Conservation (phyloP, 768 basidiomycete species). For the Trametes cingulata region DNA sequence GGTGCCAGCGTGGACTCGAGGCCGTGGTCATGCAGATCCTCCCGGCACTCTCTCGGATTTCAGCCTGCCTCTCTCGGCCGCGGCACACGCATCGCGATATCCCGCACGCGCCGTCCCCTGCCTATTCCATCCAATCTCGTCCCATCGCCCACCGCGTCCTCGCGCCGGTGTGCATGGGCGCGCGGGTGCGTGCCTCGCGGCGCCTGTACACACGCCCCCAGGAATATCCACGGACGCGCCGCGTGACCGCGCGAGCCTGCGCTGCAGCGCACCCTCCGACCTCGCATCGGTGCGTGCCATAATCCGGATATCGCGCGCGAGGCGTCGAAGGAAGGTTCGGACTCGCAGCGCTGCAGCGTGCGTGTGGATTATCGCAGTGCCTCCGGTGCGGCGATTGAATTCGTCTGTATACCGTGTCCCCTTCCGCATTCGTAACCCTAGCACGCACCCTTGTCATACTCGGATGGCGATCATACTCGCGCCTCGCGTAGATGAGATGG, state of each 20-base stretch:
- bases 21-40: neutral
- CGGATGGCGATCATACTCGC: neutral
- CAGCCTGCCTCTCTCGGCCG: neutral
- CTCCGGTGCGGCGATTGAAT: conserved; percentile 13
- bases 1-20: neutral
- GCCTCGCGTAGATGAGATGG: neutral
- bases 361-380: neutral
- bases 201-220: neutral
- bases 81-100: neutral
- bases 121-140: conserved; percentile 5
- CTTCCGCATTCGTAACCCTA: conserved; percentile 11
- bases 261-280: conserved; percentile 3
- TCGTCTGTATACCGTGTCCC: neutral
- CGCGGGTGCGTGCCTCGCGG: neutral
- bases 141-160: neutral
- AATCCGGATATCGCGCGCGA: conserved; percentile 8
- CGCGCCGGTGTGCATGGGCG: neutral
- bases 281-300: conserved; percentile 17
- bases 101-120: neutral
- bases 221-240: conserved; percentile 11
- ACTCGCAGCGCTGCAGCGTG: neutral
- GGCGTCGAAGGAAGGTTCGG: neutral
- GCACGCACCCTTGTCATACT: neutral
- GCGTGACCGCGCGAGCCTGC: conserved; percentile 12
- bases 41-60: conserved; percentile 2